Base-by-base conservation (phyloP, 2,329 filamentous ascomycete genomes). In the Beauveria pseudobassiana region DNA sequence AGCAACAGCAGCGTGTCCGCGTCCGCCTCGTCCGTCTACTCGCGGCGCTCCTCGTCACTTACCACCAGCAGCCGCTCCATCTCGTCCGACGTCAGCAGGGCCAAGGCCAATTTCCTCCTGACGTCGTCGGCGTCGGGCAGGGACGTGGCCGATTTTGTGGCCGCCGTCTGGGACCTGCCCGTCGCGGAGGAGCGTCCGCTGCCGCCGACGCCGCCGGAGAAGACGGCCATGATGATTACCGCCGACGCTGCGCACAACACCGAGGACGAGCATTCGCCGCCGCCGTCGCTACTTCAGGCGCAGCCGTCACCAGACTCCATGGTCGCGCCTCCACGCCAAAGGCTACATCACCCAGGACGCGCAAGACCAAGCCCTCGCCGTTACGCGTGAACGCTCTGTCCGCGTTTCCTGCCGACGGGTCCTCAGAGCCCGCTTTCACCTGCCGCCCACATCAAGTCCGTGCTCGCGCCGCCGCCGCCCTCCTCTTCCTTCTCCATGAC, bases 71-170 rank as follows among this genome's bases (percentile, higher is more conserved):
- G 28, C 53, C 63, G 62, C 5, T 61, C 63, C 67, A 63, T 67
- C 12, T 64, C 69, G n/a, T 68, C 67, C 10, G 71, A 71, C 34
- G 65, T 71, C 7, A 72, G 74, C 0, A 76, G 82, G 28, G 78
- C 80, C 1, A 80, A 80, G 61, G 82, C 81, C 48, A 83, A 87
- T 68, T 85, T 82, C 65, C 74, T 86, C 10, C 75, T 87, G 26
- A 79, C 82, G 0, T 82, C 80, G 2, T 78, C 76, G 1, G 84
- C 85, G 3, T 81, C 76, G 8, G 78, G 81, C 16, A 68, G 74
- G 3, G 84, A 87, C 65, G 80, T 85, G 40, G 74, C 78, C 0
- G 77, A 73, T 0, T 83, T 87, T 63, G 74, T 87, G 34, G 77
- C 78, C 0, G 76, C 77, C 0, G 79, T 87, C 20, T 78, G 80